Evolutionary conservation across 768 basidiomycete genomes (phyloP).

Genomic region (Xanthoconium purpureum): DNA sequence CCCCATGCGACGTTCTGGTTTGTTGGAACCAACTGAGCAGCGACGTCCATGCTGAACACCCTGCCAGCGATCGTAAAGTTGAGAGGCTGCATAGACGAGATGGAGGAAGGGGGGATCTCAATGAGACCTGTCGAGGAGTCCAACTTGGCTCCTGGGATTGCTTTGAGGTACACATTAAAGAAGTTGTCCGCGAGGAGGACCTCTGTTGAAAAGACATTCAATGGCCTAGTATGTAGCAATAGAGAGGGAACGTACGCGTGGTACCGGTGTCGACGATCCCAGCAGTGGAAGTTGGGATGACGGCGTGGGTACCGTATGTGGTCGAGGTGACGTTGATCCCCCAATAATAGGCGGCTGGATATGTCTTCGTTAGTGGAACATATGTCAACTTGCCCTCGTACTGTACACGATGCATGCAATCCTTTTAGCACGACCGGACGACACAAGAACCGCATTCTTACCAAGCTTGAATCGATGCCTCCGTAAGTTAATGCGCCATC

Average conservation of each 20-base stretch:
- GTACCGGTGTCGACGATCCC: conserved; percentile 33
- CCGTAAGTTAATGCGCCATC: conserved; percentile 30
- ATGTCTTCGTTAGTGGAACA: conserved; percentile 25
- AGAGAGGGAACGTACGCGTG: conserved; percentile 10
- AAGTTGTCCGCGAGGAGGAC: conserved; percentile 24
- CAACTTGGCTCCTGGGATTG: conserved; percentile 13
- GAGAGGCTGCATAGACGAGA: conserved; percentile 15
- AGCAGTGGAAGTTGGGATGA: conserved; percentile 20
- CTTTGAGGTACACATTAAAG: conserved; percentile 13
- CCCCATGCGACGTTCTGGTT: conserved; percentile 16
- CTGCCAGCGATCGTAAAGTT: conserved; percentile 9
- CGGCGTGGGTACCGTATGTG: conserved; percentile 8
- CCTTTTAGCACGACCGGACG: no score
- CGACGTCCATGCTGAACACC: conserved; percentile 17
- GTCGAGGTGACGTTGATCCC: conserved; percentile 26
- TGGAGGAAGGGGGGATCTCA: conserved; percentile 14
- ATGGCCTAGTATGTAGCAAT: background rate
- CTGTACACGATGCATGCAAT: background rate
- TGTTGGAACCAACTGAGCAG: conserved; percentile 19
- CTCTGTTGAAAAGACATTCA: background rate
- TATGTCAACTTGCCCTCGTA: conserved; percentile 23
- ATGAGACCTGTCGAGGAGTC: conserved; percentile 10
- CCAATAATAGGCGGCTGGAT: conserved; percentile 25
- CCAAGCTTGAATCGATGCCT: conserved; percentile 17
- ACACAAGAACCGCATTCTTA: conserved; percentile 1